Conservation (phyloP, 371 early-diverging fungal genomes). For the Mucor plumbeus region DNA sequence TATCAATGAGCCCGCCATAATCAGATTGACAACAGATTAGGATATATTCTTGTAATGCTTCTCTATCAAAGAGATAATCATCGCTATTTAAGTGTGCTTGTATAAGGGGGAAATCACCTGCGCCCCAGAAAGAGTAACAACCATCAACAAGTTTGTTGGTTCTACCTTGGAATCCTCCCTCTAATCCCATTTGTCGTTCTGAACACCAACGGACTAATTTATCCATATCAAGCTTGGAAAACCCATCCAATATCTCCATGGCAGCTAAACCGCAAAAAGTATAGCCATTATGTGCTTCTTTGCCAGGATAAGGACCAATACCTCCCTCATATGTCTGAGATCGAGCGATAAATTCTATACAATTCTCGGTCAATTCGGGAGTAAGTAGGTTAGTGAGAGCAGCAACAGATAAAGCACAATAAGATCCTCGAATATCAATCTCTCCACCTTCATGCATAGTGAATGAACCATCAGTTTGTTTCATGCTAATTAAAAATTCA, state of each 20-base stretch:
- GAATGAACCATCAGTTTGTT: constrained; percentile 91
- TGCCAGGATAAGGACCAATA: constrained; percentile 83
- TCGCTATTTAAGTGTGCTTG: constrained; percentile 46
- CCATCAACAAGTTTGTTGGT: constrained; percentile 98
- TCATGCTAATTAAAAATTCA: constrained; percentile 79
- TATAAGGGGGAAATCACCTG: constrained; percentile 83
- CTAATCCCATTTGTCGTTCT: constrained; percentile 83
- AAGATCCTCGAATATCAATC: constrained; percentile 90
- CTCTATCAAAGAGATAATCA: constrained; percentile 65
- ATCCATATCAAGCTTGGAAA: constrained; percentile 64
- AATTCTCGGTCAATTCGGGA: constrained; percentile 73
- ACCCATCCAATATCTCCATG: constrained; percentile 74
- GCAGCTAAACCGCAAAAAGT: constrained; percentile 95
- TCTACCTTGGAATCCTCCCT: constrained; percentile 97
- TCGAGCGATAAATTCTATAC: constrained; percentile 73
- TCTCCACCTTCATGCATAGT: constrained; percentile 93
- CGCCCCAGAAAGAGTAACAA: constrained; percentile 98
- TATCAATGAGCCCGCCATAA: constrained; percentile 89
- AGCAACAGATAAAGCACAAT: constrained; percentile 89
- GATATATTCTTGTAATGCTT: constrained; percentile 86
- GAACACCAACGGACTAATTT: constrained; percentile 75
- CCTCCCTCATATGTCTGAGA: constrained; percentile 98
- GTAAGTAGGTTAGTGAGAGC: constrained; percentile 80
- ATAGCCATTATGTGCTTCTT: constrained; percentile 98
- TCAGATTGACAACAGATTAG: constrained; percentile 84